Evolutionary conservation across 495 filamentous ascomycete species (phyloP).

Genomic region (Xylaria telfairii): DNA sequence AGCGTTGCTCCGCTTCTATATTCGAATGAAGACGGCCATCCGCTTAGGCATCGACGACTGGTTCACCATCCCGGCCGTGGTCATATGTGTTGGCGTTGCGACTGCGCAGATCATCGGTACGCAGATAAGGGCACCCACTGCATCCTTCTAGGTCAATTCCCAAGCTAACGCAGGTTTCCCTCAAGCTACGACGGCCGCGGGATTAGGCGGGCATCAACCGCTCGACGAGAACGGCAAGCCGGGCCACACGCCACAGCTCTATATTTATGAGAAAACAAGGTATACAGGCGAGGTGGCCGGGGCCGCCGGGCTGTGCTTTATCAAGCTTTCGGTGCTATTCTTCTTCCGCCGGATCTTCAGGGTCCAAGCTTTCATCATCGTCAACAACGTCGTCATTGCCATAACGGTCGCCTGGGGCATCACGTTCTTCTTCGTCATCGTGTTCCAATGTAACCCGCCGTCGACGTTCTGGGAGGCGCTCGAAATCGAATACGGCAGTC

Average conservation of each 20-base stretch:
- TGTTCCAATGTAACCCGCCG: constrained; percentile 48
- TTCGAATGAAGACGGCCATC: neutral
- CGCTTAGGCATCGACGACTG: constrained; percentile 28
- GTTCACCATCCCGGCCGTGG: constrained; percentile 23
- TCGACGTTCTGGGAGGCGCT: constrained; percentile 24
- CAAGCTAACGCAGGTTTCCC: neutral
- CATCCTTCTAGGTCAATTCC: neutral
- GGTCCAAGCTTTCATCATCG: constrained; percentile 35
- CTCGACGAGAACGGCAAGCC: constrained; percentile 1
- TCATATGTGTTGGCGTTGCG: too few species aligned
- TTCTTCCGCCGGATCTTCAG: constrained; percentile 54
- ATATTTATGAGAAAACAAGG: constrained; percentile 25
- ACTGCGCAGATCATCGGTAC: constrained; percentile 28
- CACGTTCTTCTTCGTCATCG: constrained; percentile 46
- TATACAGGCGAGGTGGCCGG: constrained; percentile 27
- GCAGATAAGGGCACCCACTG: neutral
- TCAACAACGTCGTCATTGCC: constrained; percentile 43
- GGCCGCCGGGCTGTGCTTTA: constrained; percentile 17
- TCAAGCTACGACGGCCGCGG: constrained; percentile 14
- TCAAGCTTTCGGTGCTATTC: constrained; percentile 30
- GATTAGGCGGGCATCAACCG: constrained; percentile 18
- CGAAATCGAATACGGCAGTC: constrained; percentile 20
- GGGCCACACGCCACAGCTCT: constrained; percentile 16
- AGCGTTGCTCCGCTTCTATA: constrained; percentile 25
- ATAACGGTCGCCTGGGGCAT: constrained; percentile 44